These are phyloP conservation scores for Pleurotus cornucopiae DNA, from an alignment of 768 basidiomycete genomes.

Conservation along the genomic window DNA sequence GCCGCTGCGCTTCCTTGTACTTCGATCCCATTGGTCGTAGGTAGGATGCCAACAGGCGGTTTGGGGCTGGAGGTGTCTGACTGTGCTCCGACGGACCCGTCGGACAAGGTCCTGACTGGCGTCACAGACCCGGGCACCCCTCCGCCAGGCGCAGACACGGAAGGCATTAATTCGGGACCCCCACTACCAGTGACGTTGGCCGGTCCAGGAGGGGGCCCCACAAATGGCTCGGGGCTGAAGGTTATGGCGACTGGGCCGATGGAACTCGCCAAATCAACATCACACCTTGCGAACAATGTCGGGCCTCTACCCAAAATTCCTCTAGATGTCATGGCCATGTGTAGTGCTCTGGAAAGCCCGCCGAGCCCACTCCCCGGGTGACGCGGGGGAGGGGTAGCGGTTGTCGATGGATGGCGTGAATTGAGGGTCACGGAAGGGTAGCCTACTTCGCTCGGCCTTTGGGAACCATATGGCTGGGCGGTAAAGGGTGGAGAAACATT, in stretches of 20 bases:
- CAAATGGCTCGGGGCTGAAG: conserved; percentile 52
- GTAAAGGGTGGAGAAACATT: conserved; percentile 3
- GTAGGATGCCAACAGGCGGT: too few relatives aligned
- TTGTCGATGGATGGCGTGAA: conserved; percentile 6
- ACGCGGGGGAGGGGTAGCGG: conserved; percentile 16
- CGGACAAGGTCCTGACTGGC: too few relatives aligned
- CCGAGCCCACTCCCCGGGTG: neutral
- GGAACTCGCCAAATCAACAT: conserved; percentile 44
- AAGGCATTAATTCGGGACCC: too few relatives aligned
- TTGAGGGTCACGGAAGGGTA: conserved; percentile 7
- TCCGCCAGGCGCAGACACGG: too few relatives aligned
- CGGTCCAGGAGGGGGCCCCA: conserved; percentile 10
- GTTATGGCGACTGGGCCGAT: conserved; percentile 57
- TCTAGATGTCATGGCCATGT: neutral
- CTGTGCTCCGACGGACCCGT: too few relatives aligned
- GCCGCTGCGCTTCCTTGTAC: too few relatives aligned
- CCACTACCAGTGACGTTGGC: neutral
- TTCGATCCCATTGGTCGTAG: too few relatives aligned
- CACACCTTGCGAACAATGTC: conserved; percentile 61
- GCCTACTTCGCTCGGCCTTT: neutral
- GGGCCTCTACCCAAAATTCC: conserved; percentile 24
- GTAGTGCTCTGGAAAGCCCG: neutral
- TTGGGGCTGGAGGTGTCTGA: too few relatives aligned
- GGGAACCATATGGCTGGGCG: conserved; percentile 5
- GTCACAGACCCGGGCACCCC: too few relatives aligned